Conservation (phyloP, 768 basidiomycete species). For the Leucocoprinus leucothites region DNA sequence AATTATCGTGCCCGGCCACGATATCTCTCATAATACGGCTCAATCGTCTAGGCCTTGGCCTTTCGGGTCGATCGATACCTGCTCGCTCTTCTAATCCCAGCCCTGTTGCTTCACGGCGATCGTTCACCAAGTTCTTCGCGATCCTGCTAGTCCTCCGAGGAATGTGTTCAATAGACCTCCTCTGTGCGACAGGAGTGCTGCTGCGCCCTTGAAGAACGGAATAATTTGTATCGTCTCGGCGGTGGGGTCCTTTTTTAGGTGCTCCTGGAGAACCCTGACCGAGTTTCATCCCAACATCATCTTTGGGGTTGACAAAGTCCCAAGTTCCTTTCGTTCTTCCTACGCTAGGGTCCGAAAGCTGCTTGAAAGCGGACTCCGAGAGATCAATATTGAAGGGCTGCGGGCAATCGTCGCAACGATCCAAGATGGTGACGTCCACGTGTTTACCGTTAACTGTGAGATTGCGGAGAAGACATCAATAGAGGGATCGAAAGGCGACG, state of each 20-base stretch:
- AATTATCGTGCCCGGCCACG: background rate
- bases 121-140: background rate
- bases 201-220: background rate
- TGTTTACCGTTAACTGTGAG: background rate
- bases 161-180: background rate
- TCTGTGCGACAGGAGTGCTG: too few species aligned
- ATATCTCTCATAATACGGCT: conserved; percentile 1
- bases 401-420: background rate
- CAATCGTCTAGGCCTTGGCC: background rate
- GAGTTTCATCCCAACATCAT: background rate
- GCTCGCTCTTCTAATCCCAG: background rate
- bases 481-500: too few species aligned
- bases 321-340: background rate
- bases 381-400: background rate
- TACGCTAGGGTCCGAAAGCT: background rate
- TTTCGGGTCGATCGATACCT: background rate
- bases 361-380: background rate
- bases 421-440: background rate
- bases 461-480: background rate
- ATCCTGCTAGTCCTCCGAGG: background rate
- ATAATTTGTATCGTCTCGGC: too few species aligned
- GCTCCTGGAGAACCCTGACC: too few species aligned
- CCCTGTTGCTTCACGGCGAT: background rate
- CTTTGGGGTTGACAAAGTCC: background rate
- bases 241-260: too few species aligned